Conservation (phyloP, 2,329 filamentous ascomycete species). For the Exserohilum rostratum region DNA sequence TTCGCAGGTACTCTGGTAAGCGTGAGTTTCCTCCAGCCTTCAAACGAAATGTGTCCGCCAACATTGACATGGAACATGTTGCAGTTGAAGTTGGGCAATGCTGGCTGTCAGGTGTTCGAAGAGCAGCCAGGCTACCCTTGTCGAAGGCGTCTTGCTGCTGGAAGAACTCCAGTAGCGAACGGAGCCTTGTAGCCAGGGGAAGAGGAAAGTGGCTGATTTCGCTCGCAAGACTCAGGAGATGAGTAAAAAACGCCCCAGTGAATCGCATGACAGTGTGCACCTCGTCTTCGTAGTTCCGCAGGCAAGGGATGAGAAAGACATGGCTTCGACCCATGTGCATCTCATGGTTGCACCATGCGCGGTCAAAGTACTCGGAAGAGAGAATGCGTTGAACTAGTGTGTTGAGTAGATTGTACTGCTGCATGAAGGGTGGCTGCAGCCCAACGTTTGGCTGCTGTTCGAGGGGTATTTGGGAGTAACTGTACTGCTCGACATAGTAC, state of each 20-base stretch:
- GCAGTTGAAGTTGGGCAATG: conserved; percentile 6
- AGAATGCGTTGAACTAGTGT: conserved; percentile 47
- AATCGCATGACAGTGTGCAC: conserved; percentile 44
- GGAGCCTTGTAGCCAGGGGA: conserved; percentile 23
- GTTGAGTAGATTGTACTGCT: conserved; percentile 26
- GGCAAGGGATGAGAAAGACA: conserved; percentile 51
- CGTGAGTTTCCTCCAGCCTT: conserved; percentile 52
- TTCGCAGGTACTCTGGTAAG: conserved; percentile 48
- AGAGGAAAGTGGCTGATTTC: conserved; percentile 26
- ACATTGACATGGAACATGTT: conserved; percentile 22
- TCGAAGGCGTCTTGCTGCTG: conserved; percentile 5
- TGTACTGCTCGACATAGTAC: conserved; percentile 49
- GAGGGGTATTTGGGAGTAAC: conserved; percentile 22
- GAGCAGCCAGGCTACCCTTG: conserved; percentile 7
- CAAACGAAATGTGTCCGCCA: conserved; percentile 50
- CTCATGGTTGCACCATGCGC: conserved; percentile 55
- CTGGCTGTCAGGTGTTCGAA: conserved; percentile 26
- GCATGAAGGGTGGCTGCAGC: conserved; percentile 40
- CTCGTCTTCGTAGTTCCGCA: conserved; percentile 28
- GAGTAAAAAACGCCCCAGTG: conserved; percentile 50
- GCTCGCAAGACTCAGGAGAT: conserved; percentile 46
- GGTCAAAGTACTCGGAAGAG: conserved; percentile 51
- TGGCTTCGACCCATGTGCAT: conserved; percentile 50
- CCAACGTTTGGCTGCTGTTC: conserved; percentile 34
- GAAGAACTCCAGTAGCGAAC: conserved; percentile 32